Evolutionary conservation across 2,329 filamentous ascomycete species (phyloP), one percentile per base, ranked within the genome.

Genomic region (Pyricularia sp.): DNA sequence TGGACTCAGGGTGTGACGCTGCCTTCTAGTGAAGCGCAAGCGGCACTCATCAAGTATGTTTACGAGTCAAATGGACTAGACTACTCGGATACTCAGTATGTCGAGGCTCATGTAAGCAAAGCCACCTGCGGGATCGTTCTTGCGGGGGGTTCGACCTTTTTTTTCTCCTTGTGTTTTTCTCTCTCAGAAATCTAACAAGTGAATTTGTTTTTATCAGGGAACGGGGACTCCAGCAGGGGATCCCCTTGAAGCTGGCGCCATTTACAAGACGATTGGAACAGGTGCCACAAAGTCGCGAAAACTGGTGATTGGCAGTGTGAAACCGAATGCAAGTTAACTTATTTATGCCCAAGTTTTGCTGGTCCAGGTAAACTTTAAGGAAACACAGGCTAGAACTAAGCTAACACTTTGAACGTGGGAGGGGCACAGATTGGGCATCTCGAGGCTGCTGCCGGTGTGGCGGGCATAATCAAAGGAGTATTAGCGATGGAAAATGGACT

Each of bases 161-260:
- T n/a, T n/a, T n/a, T n/a, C n/a, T n/a, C n/a, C n/a, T n/a, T n/a
- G n/a, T n/a, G n/a, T n/a, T n/a, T n/a, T n/a, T n/a, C n/a, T n/a
- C 28, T 30, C 28, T 7, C 3, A 30, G 28, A 30, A 30, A 30
- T 30, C 28, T 30, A 30, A 30, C 28, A 30, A 30, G 28, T 7
- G 28, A 30, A 30, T 7, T 30, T 30, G 3, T 30, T 30, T 30
- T 30, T 30, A 4, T 30, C 86, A 88, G 72, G 85, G 85, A 23
- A 87, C 85, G 0, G 85, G 85, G 7, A 88, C 86, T 23, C 78
- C 76, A 33, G 81, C 82, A 1, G 86, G 86, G 1, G 86, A 88
- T 70, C 84, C 85, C 0, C 81, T 83, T n/a, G 86, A 88, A 71
- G 80, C 80, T 0, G 72, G 71, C 0, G 82, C 80, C n/a, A 78